These are phyloP conservation scores for Cryptosporidium tyzzeri DNA, from an alignment of 169 alveolate genomes.

Conservation along the genomic window DNA sequence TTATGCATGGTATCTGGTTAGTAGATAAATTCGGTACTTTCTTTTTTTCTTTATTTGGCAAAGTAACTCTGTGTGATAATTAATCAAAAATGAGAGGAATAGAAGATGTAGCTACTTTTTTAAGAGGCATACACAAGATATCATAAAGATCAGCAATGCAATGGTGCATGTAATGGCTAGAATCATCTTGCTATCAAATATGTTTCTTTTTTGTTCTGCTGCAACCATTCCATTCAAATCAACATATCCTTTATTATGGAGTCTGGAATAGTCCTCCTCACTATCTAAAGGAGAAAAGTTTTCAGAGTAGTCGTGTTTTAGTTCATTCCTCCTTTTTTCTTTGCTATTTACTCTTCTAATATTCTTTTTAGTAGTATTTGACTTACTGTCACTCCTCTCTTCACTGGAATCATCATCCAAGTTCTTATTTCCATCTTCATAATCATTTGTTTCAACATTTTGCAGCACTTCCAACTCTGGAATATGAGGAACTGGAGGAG, in stretches of 20 bases:
- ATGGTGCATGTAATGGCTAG: conserved; percentile 25
- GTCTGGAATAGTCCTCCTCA: conserved; percentile 22
- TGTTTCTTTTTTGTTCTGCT: conserved; percentile 13
- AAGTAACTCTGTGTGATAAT: background rate
- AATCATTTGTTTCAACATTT: conserved; percentile 11
- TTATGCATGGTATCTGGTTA: background rate
- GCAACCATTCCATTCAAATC: conserved; percentile 31
- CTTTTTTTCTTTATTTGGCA: background rate
- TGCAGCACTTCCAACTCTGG: conserved; percentile 61
- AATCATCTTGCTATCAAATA: conserved; percentile 51
- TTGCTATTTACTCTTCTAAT: background rate
- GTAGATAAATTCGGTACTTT: background rate
- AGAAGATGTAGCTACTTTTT: background rate
- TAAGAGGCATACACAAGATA: conserved; percentile 24
- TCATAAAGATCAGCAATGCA: conserved; percentile 9
- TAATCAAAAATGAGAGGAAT: background rate
- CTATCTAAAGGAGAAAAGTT: conserved; percentile 1
- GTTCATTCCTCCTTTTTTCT: background rate
- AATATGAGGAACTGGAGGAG: conserved; percentile 71
- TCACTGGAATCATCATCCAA: background rate
- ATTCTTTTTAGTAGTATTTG: background rate
- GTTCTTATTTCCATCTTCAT: background rate
- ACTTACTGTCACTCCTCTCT: background rate
- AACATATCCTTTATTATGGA: conserved; percentile 28
- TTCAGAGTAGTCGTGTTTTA: background rate